Base-by-base conservation (phyloP, 495 filamentous ascomycete genomes). In the Achaetomiella virescens region DNA sequence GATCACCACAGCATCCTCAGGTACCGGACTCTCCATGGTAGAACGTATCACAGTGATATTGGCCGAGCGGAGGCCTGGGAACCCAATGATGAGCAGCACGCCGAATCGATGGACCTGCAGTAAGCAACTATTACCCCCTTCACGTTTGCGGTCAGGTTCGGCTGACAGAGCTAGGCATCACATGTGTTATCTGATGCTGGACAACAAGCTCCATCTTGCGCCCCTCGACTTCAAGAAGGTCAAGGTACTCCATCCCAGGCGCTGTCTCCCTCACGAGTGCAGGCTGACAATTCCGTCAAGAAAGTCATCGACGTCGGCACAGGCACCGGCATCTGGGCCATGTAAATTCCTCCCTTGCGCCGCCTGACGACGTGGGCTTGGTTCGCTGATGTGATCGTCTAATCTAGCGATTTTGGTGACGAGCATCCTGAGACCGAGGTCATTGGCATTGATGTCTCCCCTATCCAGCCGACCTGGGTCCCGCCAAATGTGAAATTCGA, bases 281-380 rank as follows among this genome's bases (percentile, higher is more conserved):
- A 31, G 27, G 27, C 27, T 31, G 27, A 31, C 27, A 31, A 31
- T 4, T 31, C 5, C 9, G 27, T 31, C 27, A 31, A 38, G 36
- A 6, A 38, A 7, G 36, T 84, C 14, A 49, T 85, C 29, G 84
- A 87, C 61, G 64, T 87, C 15, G 83, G 84, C 18, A 84, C 78
- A 5, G 83, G 83, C 0, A 85, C 84, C 3, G 84, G 85, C 1
- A 74, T 81, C 25, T 51, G 59, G 82, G 76, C 81, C 17, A 81
- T 85, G 36, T 38, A 38, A 31, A 31, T 4, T 31, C 27, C 27
- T 31, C 5, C 27, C 27, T 9, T 15, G 36, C 27, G 27, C 5
- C 4, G 9, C 27, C 9, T 31, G 4, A 9, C 27, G 4, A 31
- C 9, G 4, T 31, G 4, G 9, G 27, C n/a, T 31, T 31, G 27